Evolutionary conservation across 495 filamentous ascomycete species (phyloP), one percentile per base, ranked within the genome.

Genomic region (Tuber melanosporum): DNA sequence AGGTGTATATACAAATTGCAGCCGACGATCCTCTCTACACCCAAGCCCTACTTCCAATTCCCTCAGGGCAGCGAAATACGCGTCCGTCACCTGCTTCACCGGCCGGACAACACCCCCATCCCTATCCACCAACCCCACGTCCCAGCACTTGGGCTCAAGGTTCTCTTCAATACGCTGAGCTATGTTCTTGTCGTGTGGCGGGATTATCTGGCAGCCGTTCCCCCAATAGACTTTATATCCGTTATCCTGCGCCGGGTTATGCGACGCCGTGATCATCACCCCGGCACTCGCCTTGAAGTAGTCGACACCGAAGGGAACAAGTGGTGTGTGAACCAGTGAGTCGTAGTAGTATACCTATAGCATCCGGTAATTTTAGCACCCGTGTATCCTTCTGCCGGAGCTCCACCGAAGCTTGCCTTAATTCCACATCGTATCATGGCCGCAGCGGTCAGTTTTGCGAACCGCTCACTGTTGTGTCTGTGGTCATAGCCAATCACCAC

Each of bases 221-320:
- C 84, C 86, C 84, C 89, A 91, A 84, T 91, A 92, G 83, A 93
- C 91, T 85, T 93, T 93, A 84, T 92, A 92, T 57, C 90, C 89
- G 81, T 93, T 92, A 82, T 93, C 91, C 77, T 88, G 84, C 32
- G 89, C 87, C 71, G 91, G 91, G 79, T 93, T 93, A 75, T 79
- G 84, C 44, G 75, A 78, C 22, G 91, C 91, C 70, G 91, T 92
- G 71, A 92, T 86, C 91, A 93, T 92, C 39, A 93, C 85, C 66
- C 91, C 91, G 45, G 90, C 91, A 12, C 87, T 88, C 73, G 91
- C 89, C 49, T 84, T 83, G 73, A 89, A 84, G 71, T 88, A 81
- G 3, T 83, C 86, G 69, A 92, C 88, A 6, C 87, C 89, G 82
- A 91, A 93, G 5, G 91, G 88, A n/a, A 93, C 90, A 75, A 91